Percentiles rank a stretch among this genome's conserved stretches.
Conservation (phyloP, 352 stramenopile genomes). For the Pythium sp. region DNA sequence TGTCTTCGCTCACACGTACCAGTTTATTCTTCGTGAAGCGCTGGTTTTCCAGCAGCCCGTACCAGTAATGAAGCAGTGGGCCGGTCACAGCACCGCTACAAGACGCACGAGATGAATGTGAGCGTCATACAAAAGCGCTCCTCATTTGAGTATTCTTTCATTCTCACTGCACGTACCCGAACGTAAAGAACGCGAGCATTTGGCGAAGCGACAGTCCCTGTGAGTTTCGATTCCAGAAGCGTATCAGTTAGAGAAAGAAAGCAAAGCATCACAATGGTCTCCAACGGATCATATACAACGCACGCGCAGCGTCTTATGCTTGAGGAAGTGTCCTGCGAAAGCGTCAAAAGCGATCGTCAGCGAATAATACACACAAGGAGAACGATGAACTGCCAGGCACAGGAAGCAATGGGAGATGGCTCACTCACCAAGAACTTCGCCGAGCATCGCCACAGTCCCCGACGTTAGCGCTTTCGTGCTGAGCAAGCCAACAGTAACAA, state of each 20-base stretch:
- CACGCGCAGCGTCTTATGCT: constrained; percentile 66
- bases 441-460: constrained; percentile 52
- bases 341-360: neutral
- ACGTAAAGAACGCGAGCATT: constrained; percentile 68
- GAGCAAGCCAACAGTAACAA: neutral
- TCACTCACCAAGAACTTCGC: constrained; percentile 58
- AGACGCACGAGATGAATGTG: neutral
- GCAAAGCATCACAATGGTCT: neutral
- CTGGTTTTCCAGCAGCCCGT: constrained; percentile 63
- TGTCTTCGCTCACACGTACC: constrained; percentile 23
- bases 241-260: neutral
- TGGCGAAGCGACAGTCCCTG: constrained; percentile 63
- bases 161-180: constrained; percentile 35
- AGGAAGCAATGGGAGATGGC: neutral
- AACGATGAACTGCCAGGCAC: neutral
- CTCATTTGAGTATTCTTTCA: neutral
- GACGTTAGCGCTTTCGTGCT: constrained; percentile 74
- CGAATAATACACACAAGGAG: neutral
- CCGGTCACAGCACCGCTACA: constrained; percentile 51
- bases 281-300: neutral
- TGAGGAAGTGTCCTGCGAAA: constrained; percentile 53
- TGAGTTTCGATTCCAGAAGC: neutral
- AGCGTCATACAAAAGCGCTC: neutral
- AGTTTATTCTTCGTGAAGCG: constrained; percentile 60
- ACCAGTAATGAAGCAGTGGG: constrained; percentile 69